Conservation (phyloP, 306 rosid species). For the apple (Malus domestica) region ASM211411v1 NC_041796.1:1640001-1640500, state of each 20-base stretch:
- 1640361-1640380: constrained; percentile 63
- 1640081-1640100: too few species aligned
- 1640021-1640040: too few species aligned
- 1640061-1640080: too few species aligned
- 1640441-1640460: background rate
- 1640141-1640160: too few species aligned
- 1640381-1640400: constrained; percentile 38
- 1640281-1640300: constrained; percentile 38
- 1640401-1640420: background rate
- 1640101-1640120: too few species aligned
- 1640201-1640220: too few species aligned
- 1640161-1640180: too few species aligned
- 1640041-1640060: too few species aligned
- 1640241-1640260: background rate
- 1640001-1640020: too few species aligned
- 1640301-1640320: constrained; percentile 27
- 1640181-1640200: too few species aligned
- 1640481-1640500: constrained; percentile 24
- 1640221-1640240: too few species aligned
- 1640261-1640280: background rate
- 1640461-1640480: constrained; percentile 45
- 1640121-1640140: too few species aligned
- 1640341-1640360: constrained; percentile 50
- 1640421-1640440: background rate
- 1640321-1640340: constrained; percentile 63